Evolutionary conservation across 495 filamentous ascomycete species (phyloP), one percentile per base, ranked within the genome.

Genomic region (Talaromyces proteolyticus): DNA sequence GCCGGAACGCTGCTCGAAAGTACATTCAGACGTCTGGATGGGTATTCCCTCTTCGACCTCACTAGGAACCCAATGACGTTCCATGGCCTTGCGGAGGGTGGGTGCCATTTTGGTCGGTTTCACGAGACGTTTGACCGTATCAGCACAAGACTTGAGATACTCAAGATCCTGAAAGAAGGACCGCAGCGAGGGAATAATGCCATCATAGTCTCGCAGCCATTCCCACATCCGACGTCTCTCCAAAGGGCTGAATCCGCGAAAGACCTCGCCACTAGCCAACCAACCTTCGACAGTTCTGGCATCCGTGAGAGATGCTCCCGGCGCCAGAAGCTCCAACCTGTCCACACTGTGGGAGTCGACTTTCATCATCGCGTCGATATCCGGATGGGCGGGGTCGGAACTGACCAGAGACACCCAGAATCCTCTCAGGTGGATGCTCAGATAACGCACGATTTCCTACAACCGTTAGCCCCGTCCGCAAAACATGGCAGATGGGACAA

Each of bases 131-230:
- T 66, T 66, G 1, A 72, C 18, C 40, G 47, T 60, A 37, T 65
- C 24, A 6, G 53, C 49, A 26, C 51, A 64, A 19, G 16, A 26
- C 50, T 62, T 50, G 1, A 67, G 43, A 42, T 64, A 67, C 14
- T 61, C 60, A n/a, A 67, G 50, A 48, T 70, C 64, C 40, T 64
- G 19, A 29, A 69, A 72, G 49, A 69, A 67, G 26, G 59, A 65
- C 42, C 62, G 61, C 4, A 67, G 51, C 43, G 54, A 66, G 20
- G 51, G 59, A 22, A 70, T 53, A 5, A 70, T 44, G 4, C 59
- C 18, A 22, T 68, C 42, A 46, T 49, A 53, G 14, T 53, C 41
- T 14, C 57, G 11, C 19, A 61, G 47, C 6, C 24, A 11, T 49
- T 50, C 18, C 50, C 54, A 57, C 19, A 70, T 65, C 3, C 4